A percentile compares a stretch with the other conserved stretches of the same genome.
Conservation (phyloP, 176 grass and related monocot genomes). For the Thalia dealbata region DNA sequence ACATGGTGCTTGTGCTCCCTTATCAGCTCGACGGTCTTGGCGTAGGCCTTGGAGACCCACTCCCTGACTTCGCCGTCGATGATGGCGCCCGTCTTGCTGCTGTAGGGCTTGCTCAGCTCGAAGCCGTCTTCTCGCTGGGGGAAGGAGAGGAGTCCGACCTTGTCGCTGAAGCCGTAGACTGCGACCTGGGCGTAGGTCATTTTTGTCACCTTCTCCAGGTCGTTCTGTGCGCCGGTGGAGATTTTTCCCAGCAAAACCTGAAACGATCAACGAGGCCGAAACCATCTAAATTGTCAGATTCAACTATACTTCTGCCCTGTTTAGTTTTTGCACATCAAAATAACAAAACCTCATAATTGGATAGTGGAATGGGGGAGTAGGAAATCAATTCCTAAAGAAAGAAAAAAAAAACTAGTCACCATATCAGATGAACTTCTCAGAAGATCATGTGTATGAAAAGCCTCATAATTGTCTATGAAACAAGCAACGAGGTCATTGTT, state of each 20-base stretch:
- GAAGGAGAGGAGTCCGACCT: constrained; percentile 87
- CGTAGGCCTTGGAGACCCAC: constrained; percentile 73
- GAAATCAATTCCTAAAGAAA: too few species aligned
- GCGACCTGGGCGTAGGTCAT: constrained; percentile 92
- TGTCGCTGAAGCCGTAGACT: constrained; percentile 82
- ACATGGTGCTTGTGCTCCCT: constrained; percentile 67
- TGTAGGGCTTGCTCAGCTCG: constrained; percentile 54
- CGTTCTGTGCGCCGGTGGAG: constrained; percentile 82
- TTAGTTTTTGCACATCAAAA: too few species aligned
- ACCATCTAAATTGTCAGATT: not conserved
- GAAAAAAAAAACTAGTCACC: not conserved
- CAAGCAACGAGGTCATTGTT: too few species aligned
- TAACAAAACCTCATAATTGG: too few species aligned
- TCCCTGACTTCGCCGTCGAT: constrained; percentile 79
- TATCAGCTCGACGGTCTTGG: constrained; percentile 50
- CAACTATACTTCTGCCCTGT: too few species aligned
- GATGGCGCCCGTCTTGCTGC: constrained; percentile 54
- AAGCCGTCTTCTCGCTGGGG: constrained; percentile 61
- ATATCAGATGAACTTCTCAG: not conserved
- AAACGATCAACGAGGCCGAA: constrained; percentile 12
- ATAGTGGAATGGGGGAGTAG: too few species aligned
- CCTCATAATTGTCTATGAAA: too few species aligned
- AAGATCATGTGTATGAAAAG: not conserved
- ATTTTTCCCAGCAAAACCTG: constrained; percentile 78
- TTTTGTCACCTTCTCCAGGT: constrained; percentile 87